Conservation (phyloP, 768 basidiomycete species). For the Krasilnikovozyma curviuscula region DNA sequence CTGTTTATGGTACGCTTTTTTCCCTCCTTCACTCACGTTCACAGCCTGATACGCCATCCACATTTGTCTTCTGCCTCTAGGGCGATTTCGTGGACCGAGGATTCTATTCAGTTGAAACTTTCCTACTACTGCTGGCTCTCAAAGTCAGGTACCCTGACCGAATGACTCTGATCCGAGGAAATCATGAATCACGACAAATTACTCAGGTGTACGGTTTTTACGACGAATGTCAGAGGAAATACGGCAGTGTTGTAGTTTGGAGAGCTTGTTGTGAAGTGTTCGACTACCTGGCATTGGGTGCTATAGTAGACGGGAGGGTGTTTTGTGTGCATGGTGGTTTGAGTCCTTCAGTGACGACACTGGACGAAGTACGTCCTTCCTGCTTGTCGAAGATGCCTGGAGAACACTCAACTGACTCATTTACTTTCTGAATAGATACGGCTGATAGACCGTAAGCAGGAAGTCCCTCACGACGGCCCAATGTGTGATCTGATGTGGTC, state of each 20-base stretch:
- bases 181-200: conserved; percentile 93
- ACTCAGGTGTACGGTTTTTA: conserved; percentile 75
- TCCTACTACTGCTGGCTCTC: conserved; percentile 64
- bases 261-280: conserved; percentile 97
- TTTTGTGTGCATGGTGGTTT: conserved; percentile 96
- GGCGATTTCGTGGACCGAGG: conserved; percentile 96
- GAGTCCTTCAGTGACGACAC: conserved; percentile 63
- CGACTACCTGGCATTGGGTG: conserved; percentile 83
- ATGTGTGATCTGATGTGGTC: conserved; percentile 99
- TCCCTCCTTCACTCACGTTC: neutral
- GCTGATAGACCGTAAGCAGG: conserved; percentile 83
- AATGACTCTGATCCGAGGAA: conserved; percentile 81
- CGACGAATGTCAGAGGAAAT: conserved; percentile 93
- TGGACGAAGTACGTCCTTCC: conserved; percentile 56
- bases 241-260: conserved; percentile 86
- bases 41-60: neutral
- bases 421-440: conserved; percentile 41
- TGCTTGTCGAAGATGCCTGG: neutral
- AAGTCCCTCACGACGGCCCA: conserved; percentile 92
- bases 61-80: conserved; percentile 28
- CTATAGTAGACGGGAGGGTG: conserved; percentile 89
- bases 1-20: neutral
- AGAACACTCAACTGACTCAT: neutral
- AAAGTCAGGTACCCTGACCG: conserved; percentile 93
- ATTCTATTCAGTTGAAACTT: conserved; percentile 87